Evolutionary conservation across 2,329 filamentous ascomycete genomes (phyloP).

Genomic region (Pleurostoma richardsiae): DNA sequence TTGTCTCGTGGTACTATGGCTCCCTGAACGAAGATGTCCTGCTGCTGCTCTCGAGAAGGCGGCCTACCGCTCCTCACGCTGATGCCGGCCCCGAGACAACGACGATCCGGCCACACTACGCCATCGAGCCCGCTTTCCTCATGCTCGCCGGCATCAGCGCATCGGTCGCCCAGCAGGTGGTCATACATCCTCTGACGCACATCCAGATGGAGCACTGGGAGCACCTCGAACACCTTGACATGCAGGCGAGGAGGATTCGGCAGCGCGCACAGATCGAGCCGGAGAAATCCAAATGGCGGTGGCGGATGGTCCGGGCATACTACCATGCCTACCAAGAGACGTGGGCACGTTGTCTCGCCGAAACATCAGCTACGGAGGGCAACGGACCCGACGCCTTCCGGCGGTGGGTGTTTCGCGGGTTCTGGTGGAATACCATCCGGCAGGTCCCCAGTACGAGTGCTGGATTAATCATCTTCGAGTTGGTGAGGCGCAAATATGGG

Average conservation of each 20-base stretch:
- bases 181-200: slow-evolving; percentile 67
- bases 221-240: slow-evolving; percentile 67
- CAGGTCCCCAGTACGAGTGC: slow-evolving; percentile 75
- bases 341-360: slow-evolving; percentile 50
- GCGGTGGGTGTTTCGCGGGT: slow-evolving; percentile 65
- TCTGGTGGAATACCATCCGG: slow-evolving; percentile 66
- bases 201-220: slow-evolving; percentile 71
- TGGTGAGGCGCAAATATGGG: slow-evolving; percentile 69
- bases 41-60: slow-evolving; percentile 41
- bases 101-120: slow-evolving; percentile 68
- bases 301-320: slow-evolving; percentile 58
- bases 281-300: slow-evolving; percentile 28
- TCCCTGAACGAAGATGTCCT: slow-evolving; percentile 47
- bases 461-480: slow-evolving; percentile 72
- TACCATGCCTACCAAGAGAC: slow-evolving; percentile 69
- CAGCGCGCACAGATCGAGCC: slow-evolving; percentile 20
- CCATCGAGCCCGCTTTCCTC: slow-evolving; percentile 68
- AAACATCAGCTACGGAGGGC: slow-evolving; percentile 52
- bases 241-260: slow-evolving; percentile 43
- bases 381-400: slow-evolving; percentile 27
- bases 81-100: slow-evolving; percentile 20
- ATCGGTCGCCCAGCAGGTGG: slow-evolving; percentile 61
- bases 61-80: slow-evolving; percentile 21
- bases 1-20: slow-evolving; percentile 67
- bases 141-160: slow-evolving; percentile 64